phyloP scores from a whole-genome alignment of 768 basidiomycete species.

The Lactarius vividus region DNA sequence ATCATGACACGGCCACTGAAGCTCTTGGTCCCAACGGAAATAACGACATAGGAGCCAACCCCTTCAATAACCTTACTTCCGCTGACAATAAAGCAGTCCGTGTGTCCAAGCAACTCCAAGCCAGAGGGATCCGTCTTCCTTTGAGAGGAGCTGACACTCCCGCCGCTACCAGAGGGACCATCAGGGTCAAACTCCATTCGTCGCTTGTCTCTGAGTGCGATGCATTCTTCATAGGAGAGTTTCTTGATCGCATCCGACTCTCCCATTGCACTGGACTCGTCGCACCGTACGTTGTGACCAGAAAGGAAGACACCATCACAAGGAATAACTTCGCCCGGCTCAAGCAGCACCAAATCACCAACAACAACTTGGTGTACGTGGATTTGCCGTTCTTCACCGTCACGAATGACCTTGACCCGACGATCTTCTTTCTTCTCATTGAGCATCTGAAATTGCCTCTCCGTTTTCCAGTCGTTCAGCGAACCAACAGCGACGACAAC shows the following conservation, averaged over 20 bases:
- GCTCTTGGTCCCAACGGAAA: constrained; percentile 87
- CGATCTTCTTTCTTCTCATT: constrained; percentile 97
- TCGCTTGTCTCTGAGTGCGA: constrained; percentile 45
- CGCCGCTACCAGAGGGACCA: constrained; percentile 12
- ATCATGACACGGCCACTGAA: constrained; percentile 98
- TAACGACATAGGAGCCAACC: constrained; percentile 79
- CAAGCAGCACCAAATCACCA: constrained; percentile 89
- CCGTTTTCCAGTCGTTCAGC: constrained; percentile 98
- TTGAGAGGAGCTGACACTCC: constrained; percentile 14
- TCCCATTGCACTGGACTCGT: constrained; percentile 94
- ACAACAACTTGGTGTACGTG: constrained; percentile 81
- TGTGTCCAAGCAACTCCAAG: constrained; percentile 47
- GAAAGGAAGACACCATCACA: constrained; percentile 93
- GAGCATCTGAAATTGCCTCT: constrained; percentile 89
- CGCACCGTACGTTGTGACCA: constrained; percentile 92
- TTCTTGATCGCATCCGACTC: constrained; percentile 97
- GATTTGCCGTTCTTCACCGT: constrained; percentile 32
- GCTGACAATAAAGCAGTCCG: constrained; percentile 88
- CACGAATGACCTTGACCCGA: constrained; percentile 62
- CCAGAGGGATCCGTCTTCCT: constrained; percentile 26
- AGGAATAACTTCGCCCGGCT: constrained; percentile 94
- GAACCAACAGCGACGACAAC: constrained; percentile 90
- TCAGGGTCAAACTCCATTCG: constrained; percentile 8
- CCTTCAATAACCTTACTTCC: constrained; percentile 87
- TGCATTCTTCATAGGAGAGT: constrained; percentile 68